Evolutionary conservation across 345 rosid genomes (phyloP).

Genomic region (Eucalyptus leucophloia): DNA sequence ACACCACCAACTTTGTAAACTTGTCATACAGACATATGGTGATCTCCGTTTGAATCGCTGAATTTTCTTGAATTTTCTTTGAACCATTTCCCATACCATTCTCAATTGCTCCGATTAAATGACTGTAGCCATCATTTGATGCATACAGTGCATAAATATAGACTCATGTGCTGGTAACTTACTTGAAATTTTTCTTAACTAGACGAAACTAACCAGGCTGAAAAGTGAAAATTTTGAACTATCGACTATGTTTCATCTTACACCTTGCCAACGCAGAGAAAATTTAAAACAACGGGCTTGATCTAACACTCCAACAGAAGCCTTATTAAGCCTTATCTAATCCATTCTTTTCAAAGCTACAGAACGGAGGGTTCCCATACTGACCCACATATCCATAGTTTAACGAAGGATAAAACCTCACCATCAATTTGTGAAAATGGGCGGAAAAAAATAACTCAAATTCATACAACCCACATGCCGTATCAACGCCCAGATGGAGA

Average conservation of each 20-base stretch:
- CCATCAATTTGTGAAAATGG: not conserved
- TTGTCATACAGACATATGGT: not conserved
- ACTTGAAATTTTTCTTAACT: not conserved
- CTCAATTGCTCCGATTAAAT: not conserved
- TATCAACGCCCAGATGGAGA: not conserved
- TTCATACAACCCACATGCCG: not conserved
- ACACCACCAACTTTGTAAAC: not conserved
- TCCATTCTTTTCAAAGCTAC: not conserved
- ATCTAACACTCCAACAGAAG: not conserved
- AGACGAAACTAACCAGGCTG: not conserved
- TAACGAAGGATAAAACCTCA: not conserved
- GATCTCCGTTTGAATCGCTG: not conserved
- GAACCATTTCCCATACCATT: not conserved
- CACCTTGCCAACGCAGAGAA: not conserved
- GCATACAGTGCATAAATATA: not conserved
- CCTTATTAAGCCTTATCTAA: not conserved
- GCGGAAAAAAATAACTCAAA: not conserved
- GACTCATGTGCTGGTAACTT: not conserved
- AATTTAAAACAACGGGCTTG: not conserved
- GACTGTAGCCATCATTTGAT: not conserved
- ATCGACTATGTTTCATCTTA: not conserved
- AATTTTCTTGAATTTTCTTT: not conserved
- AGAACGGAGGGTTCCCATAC: not conserved
- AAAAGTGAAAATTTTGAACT: not conserved
- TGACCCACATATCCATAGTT: not conserved